Conservation (phyloP, 1,284 basidiomycete genomes). For the Termitomyces sp. region DNA sequence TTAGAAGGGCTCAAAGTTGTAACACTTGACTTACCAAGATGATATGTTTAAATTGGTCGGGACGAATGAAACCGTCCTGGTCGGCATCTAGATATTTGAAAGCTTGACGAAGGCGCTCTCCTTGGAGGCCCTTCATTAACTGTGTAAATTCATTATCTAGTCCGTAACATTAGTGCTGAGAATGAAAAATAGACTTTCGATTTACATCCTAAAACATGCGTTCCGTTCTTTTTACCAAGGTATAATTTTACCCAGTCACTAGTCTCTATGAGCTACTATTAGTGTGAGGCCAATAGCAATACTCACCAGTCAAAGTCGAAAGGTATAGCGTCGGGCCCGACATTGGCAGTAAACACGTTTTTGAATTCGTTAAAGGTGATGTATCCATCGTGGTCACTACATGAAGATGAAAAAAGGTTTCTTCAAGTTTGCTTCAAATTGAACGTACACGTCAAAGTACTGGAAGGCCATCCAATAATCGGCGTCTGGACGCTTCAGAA, state of each 20-base stretch:
- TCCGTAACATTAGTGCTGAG: constrained; percentile 9
- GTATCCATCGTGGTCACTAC: constrained; percentile 79
- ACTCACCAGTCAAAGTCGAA: constrained; percentile 89
- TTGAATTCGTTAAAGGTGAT: constrained; percentile 95
- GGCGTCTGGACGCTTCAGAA: constrained; percentile 86
- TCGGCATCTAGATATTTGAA: constrained; percentile 88
- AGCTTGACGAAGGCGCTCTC: constrained; percentile 89
- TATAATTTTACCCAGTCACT: constrained; percentile 95
- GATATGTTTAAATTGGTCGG: constrained; percentile 90
- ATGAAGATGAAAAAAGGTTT: constrained; percentile 1
- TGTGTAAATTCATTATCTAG: constrained; percentile 92
- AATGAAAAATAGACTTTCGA: constrained; percentile 13
- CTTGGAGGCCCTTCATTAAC: constrained; percentile 95
- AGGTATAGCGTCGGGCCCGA: constrained; percentile 79
- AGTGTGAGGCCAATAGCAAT: constrained; percentile 1
- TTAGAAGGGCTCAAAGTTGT: background rate
- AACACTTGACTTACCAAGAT: constrained; percentile 59
- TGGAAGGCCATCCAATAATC: constrained; percentile 96
- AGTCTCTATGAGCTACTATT: constrained; percentile 6
- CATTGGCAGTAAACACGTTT: constrained; percentile 78
- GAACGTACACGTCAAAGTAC: constrained; percentile 87
- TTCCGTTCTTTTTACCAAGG: constrained; percentile 84
- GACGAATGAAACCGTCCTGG: constrained; percentile 86
- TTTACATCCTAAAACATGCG: constrained; percentile 89
- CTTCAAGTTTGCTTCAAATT: background rate